Evolutionary conservation across 495 filamentous ascomycete species (phyloP).

Genomic region (Tuber melanosporum): DNA sequence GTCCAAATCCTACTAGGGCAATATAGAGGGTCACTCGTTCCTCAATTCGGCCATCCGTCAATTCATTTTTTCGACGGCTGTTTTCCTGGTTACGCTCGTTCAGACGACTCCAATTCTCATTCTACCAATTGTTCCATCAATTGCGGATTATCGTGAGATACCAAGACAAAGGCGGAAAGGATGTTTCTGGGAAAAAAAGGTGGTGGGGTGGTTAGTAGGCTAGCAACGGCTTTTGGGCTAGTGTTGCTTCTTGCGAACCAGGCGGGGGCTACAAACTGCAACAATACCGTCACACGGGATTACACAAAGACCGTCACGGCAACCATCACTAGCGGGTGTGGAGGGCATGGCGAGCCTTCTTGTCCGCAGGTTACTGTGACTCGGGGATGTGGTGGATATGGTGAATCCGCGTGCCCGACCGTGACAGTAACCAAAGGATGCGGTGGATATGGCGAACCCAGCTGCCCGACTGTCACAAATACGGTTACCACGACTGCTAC

Average conservation of each 20-base stretch:
- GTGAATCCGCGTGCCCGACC: not conserved
- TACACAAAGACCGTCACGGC: conserved; percentile 23
- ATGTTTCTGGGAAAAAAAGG: conserved; percentile 24
- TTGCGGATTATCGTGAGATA: conserved; percentile 9
- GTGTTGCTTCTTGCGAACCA: conserved; percentile 15
- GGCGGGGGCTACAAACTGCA: conserved; percentile 27
- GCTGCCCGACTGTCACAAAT: not conserved
- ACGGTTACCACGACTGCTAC: not conserved
- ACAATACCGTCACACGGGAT: conserved; percentile 21
- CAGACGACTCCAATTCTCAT: conserved; percentile 4
- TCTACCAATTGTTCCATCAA: not conserved
- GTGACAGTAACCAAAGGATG: conserved; percentile 15
- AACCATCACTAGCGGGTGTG: conserved; percentile 22
- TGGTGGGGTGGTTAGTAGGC: conserved; percentile 14
- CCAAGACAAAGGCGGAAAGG: not conserved
- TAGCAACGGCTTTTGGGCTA: conserved; percentile 19
- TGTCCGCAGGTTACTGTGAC: conserved; percentile 8
- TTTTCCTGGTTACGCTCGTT: conserved; percentile 17
- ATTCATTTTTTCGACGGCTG: not conserved
- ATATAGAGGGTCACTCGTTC: conserved; percentile 18
- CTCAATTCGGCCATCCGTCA: conserved; percentile 9
- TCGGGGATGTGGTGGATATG: not conserved
- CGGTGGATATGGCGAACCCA: not conserved
- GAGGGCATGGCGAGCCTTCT: not conserved
- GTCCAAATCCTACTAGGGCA: conserved; percentile 15